phyloP scores from a whole-genome alignment of 2,329 filamentous ascomycete species.

The Cladosporium colombiae region DNA sequence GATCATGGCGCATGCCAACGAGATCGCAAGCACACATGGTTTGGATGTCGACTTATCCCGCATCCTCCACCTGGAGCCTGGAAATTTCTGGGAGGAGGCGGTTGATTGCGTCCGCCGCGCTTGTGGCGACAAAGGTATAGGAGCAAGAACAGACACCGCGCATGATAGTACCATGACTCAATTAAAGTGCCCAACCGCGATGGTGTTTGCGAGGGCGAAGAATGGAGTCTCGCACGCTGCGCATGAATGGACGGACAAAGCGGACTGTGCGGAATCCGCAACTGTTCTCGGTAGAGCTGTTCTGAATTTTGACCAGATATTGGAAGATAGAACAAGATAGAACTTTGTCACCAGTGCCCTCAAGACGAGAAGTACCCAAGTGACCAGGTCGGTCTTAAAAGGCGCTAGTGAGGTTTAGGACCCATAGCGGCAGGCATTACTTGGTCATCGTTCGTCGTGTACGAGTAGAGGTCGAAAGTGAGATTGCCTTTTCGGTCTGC shows the following conservation, averaged over 20 bases:
- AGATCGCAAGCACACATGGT: not conserved
- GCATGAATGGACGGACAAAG: conserved; percentile 30
- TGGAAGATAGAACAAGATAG: conserved; percentile 25
- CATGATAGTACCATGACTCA: conserved; percentile 36
- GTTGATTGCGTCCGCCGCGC: conserved; percentile 30
- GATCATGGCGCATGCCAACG: conserved; percentile 21
- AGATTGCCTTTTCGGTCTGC: too few relatives aligned
- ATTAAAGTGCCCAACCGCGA: conserved; percentile 33
- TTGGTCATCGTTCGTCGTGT: not conserved
- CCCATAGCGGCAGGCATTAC: not conserved
- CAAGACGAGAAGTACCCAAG: not conserved
- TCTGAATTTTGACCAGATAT: conserved; percentile 32
- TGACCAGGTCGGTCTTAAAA: not conserved
- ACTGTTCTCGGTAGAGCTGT: conserved; percentile 32
- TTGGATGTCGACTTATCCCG: conserved; percentile 26
- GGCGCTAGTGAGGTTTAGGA: not conserved
- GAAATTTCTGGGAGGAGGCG: conserved; percentile 24
- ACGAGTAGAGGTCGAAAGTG: not conserved
- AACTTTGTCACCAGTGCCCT: not conserved
- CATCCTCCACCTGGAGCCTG: conserved; percentile 23
- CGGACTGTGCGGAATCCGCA: conserved; percentile 31
- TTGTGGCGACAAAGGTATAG: conserved; percentile 30
- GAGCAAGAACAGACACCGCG: conserved; percentile 28
- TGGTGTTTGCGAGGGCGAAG: conserved; percentile 35
- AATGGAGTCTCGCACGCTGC: conserved; percentile 34